These are phyloP conservation scores for Lentinula detonsa DNA, from an alignment of 768 basidiomycete species.

Conservation along the genomic window DNA sequence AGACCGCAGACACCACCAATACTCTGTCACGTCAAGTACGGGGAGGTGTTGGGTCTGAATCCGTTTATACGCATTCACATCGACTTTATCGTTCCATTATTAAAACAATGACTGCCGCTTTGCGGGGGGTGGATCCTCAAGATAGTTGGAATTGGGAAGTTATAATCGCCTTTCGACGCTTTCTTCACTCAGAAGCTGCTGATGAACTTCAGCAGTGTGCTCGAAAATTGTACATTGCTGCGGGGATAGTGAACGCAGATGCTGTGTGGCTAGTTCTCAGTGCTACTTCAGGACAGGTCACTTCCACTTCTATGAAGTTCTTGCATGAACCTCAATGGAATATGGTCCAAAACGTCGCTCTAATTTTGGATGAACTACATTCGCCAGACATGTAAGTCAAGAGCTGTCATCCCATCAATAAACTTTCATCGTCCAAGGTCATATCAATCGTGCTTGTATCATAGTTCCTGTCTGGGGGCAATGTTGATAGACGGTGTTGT, in stretches of 20 bases:
- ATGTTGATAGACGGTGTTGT: conserved; percentile 17
- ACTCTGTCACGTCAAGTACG: conserved; percentile 57
- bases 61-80: conserved; percentile 77
- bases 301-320: conserved; percentile 37
- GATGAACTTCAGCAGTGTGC: conserved; percentile 70
- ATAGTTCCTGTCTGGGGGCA: conserved; percentile 17
- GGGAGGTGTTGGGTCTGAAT: conserved; percentile 53
- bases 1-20: conserved; percentile 55
- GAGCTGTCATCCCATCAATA: not conserved
- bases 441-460: conserved; percentile 3
- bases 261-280: conserved; percentile 77
- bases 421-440: not conserved
- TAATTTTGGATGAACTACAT: conserved; percentile 20
- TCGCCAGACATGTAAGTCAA: conserved; percentile 1
- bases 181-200: conserved; percentile 61
- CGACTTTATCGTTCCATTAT: conserved; percentile 74
- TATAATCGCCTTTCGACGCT: conserved; percentile 67
- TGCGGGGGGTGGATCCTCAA: conserved; percentile 60
- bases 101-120: conserved; percentile 63
- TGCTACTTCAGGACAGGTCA: conserved; percentile 40
- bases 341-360: conserved; percentile 38
- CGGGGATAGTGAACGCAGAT: conserved; percentile 65
- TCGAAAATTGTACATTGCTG: conserved; percentile 53
- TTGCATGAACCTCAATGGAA: conserved; percentile 58
- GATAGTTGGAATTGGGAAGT: conserved; percentile 81